Base-by-base conservation (phyloP, 257 asterid genomes). In the Lantana camara region DNA sequence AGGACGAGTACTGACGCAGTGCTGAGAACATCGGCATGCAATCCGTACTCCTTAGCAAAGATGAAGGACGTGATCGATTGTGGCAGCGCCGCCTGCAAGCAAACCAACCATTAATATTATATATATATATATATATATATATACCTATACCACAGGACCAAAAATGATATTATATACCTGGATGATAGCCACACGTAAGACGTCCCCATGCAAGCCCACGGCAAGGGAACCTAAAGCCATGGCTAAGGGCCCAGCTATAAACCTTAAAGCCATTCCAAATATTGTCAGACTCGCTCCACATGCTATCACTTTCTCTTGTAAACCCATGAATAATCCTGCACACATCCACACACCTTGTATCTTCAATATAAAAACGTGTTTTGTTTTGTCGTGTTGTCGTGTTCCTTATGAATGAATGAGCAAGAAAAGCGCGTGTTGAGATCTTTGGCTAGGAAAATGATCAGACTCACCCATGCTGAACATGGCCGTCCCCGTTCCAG, bases 11-110 rank as follows among this genome's bases (percentile, higher is more conserved):
- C 87, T 79, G 8, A 86, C 91, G 88, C 83, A 13, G 91, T 83
- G 73, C 89, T 86, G 46, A 83, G 72, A 1, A 86, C 89, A n/a
- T 79, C 75, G 12, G 95, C 87, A 63, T 86, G 95, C 16, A 86
- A 49, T 29, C 89, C 89, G 38, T 86, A 86, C 64, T 86, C 89
- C 69, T 79, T 75, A 21, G 95, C 87, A 69, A 77, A 86, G 55
- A 86, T 75, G 27, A 86, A 86, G 71, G 91, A 82, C 11, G 85
- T 78, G 51, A 86, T 79, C 15, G 95, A 77, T 42, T 86, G 95
- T 40, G 95, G 95, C 34, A 86, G 1, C 16, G 88, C 90, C 1
- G 95, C 90, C 88, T 85, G 76, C 78, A 79, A 27, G 20, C 5
- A 27, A 2, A 27, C n/a, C n/a, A 30, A 40, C 21, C 2, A n/a